Base-by-base conservation (phyloP, 306 rosid genomes). In the Medicago lupulina region DNA sequence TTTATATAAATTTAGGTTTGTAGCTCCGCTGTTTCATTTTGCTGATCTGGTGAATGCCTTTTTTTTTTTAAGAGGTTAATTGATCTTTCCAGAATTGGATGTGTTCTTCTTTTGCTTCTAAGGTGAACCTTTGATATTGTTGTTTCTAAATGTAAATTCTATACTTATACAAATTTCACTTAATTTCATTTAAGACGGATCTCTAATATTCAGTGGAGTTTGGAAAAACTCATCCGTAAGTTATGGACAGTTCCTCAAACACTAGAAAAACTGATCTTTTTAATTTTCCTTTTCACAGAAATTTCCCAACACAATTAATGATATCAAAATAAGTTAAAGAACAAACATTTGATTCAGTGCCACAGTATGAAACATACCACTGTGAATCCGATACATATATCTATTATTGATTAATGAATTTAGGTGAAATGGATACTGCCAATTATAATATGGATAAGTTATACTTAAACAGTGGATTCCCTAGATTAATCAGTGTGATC, bases 391-490 rank as follows among this genome's bases (percentile, higher is more conserved):
- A 55, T 55, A 10, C 14, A 19, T 65, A 36, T 49, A 58, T 65
- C 5, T 17, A n/a, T 36, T 25, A 25, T 10, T 50, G 40, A 15
- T 40, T 21, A 46, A 60, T 23, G 36, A 51, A 39, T 19, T 47
- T 67, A 58, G 66, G 71, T 19, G 21, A 40, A 47, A 62, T 34
- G 25, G 38, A 14, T 40, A 36, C 19, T 19, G 71, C 41, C 28
- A 25, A 54, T 74, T 28, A 19, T 63, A 64, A 64, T 46, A 28
- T 16, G 14, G 60, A 62, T 38, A 77, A 25, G 23, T 31, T 67
- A 76, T 69, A 44, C 57, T 76, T 39, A 67, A 25, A 59, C 53
- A 64, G 71, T 62, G 64, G 8, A 84, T 51, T 61, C 67, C 17
- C 19, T 53, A 40, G 69, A 61, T 59, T 79, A 51, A 62, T 74